phyloP scores from a whole-genome alignment of 139 green algal species.

The Micractinium sp. region DNA sequence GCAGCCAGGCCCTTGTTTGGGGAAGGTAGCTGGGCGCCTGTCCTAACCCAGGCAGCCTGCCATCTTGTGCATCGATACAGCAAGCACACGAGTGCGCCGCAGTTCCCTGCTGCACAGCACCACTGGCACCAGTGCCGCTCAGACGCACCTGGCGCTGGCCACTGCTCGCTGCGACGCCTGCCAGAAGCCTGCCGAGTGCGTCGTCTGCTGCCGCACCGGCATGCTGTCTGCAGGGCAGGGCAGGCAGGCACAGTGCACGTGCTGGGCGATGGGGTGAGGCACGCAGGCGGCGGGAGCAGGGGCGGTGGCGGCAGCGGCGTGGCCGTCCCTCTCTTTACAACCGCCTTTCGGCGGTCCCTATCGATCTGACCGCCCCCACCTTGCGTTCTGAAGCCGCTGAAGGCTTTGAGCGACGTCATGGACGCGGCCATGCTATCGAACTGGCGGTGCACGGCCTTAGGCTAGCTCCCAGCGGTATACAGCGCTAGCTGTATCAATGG shows the following conservation, averaged over 20 bases:
- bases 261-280: background rate
- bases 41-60: too few relatives aligned
- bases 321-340: background rate
- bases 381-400: conserved; percentile 25
- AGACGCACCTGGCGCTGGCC: conserved; percentile 3
- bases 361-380: background rate
- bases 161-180: conserved; percentile 35
- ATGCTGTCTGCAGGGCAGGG: conserved; percentile 28
- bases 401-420: conserved; percentile 7
- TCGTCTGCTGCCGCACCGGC: conserved; percentile 27
- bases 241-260: background rate
- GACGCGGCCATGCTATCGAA: background rate
- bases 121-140: background rate
- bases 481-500: too few relatives aligned
- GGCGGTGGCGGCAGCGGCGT: background rate
- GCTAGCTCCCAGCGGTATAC: background rate
- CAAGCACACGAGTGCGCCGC: background rate
- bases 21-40: too few relatives aligned
- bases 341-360: background rate
- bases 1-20: background rate
- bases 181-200: conserved; percentile 43
- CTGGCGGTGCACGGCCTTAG: background rate
- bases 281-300: background rate
- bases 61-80: background rate
- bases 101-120: background rate